Conservation (phyloP, 140 eudicot genomes). For the Erigeron philadelphicus region DNA sequence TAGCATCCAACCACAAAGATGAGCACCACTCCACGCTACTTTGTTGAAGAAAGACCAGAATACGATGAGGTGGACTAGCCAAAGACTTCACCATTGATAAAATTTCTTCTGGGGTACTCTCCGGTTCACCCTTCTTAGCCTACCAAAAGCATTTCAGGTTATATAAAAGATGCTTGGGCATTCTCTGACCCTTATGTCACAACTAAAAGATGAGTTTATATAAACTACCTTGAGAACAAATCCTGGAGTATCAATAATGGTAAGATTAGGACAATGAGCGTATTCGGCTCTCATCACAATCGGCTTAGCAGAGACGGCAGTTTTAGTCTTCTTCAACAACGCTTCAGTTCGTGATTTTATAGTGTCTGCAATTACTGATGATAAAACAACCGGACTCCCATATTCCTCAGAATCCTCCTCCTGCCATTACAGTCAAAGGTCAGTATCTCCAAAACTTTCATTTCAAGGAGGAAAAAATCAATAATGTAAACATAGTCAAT, state of each 20-base stretch:
- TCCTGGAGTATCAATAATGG: conserved; percentile 94
- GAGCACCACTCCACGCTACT: conserved; percentile 99
- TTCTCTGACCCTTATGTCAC: neutral
- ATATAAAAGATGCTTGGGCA: neutral
- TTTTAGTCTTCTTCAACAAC: conserved; percentile 53
- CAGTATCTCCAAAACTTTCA: neutral
- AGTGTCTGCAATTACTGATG: conserved; percentile 72
- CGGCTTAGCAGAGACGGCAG: conserved; percentile 83
- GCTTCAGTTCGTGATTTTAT: conserved; percentile 77
- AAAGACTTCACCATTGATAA: conserved; percentile 84
- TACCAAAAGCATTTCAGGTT: conserved; percentile 20
- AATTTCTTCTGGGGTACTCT: conserved; percentile 86
- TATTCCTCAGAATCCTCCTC: conserved; percentile 93
- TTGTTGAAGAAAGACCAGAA: conserved; percentile 90
- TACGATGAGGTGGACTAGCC: conserved; percentile 93
- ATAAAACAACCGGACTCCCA: conserved; percentile 56
- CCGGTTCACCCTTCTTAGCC: conserved; percentile 99
- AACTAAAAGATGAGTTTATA: neutral
- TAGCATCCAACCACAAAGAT: conserved; percentile 85
- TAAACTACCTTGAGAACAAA: conserved; percentile 77
- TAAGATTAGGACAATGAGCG: conserved; percentile 94
- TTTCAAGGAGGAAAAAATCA: too few species aligned
- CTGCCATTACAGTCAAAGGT: conserved; percentile 34
- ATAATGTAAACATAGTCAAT: too few species aligned
- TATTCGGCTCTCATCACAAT: conserved; percentile 95